These are phyloP conservation scores for Lachancea cidri DNA, from an alignment of 805 yeast genomes.

Conservation along the genomic window DNA sequence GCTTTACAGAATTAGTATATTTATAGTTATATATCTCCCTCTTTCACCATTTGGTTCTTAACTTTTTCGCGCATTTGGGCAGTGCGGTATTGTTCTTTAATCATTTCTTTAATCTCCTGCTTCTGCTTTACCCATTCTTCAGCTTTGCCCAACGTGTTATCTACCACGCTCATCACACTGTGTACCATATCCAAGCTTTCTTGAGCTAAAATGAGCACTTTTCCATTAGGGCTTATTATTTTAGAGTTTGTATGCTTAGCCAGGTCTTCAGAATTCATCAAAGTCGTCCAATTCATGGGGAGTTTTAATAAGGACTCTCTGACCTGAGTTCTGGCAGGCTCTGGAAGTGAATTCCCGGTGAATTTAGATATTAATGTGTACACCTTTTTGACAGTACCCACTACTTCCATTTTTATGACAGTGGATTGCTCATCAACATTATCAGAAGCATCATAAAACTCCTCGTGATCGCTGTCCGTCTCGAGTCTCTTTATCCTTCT, in stretches of 20 bases:
- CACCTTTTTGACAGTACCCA: constrained; percentile 83
- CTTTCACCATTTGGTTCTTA: constrained; percentile 27
- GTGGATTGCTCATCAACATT: constrained; percentile 25
- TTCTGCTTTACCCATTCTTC: constrained; percentile 70
- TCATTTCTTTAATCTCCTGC: constrained; percentile 34
- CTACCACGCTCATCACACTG: constrained; percentile 77
- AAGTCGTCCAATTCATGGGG: constrained; percentile 67
- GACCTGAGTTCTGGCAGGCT: constrained; percentile 74
- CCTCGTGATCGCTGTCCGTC: constrained; percentile 26
- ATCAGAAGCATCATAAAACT: constrained; percentile 33
- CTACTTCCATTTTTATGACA: constrained; percentile 72
- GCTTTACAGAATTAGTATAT: constrained; percentile 63
- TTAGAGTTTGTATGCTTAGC: constrained; percentile 7
- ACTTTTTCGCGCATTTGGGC: constrained; percentile 17
- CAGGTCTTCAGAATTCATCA: constrained; percentile 22
- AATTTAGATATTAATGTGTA: constrained; percentile 81
- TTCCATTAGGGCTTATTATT: constrained; percentile 49
- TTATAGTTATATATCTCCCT: constrained; percentile 14
- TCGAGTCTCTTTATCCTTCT: constrained; percentile 6
- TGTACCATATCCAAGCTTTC: constrained; percentile 86
- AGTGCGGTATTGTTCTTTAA: constrained; percentile 20
- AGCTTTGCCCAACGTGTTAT: constrained; percentile 77
- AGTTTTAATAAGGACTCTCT: constrained; percentile 70
- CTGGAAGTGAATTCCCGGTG: constrained; percentile 53
- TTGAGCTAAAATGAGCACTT: constrained; percentile 74